A percentile compares a stretch with the other conserved stretches of the same genome.
phyloP scores from a whole-genome alignment of 2,329 filamentous ascomycete species.

The Trichoderma gracile region DNA sequence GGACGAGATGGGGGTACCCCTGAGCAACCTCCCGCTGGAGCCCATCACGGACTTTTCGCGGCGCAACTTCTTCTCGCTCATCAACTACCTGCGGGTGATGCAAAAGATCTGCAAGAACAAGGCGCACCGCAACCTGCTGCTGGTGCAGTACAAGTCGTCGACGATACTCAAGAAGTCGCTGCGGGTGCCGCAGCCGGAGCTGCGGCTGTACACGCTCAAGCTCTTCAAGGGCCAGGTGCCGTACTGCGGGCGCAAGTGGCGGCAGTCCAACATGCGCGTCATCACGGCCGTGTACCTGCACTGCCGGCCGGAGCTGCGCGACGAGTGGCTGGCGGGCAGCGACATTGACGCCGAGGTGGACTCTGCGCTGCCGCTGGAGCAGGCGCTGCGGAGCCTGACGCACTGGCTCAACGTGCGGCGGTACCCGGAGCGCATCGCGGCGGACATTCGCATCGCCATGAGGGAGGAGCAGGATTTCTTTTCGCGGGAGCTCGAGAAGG shows the following conservation, averaged over 20 bases:
- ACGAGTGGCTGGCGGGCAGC: constrained; percentile 90
- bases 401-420: constrained; percentile 90
- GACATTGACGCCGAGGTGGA: constrained; percentile 94
- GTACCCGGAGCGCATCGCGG: constrained; percentile 76
- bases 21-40: constrained; percentile 66
- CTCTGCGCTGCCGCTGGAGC: constrained; percentile 86
- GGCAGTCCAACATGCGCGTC: constrained; percentile 96
- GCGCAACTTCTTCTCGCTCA: constrained; percentile 91
- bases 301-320: constrained; percentile 85
- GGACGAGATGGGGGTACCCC: constrained; percentile 84
- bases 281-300: constrained; percentile 96
- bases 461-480: constrained; percentile 80
- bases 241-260: constrained; percentile 97
- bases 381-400: constrained; percentile 82
- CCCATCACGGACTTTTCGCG: constrained; percentile 90
- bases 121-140: constrained; percentile 87
- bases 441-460: constrained; percentile 57
- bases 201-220: constrained; percentile 93
- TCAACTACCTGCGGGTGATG: constrained; percentile 94
- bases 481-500: constrained; percentile 71
- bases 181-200: constrained; percentile 81
- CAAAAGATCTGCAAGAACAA: constrained; percentile 97
- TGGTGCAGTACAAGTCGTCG: constrained; percentile 93
- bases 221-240: constrained; percentile 98
- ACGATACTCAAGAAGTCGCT: constrained; percentile 90